phyloP scores from a whole-genome alignment of 2,329 filamentous ascomycete species.

The Claviceps citrina region DNA sequence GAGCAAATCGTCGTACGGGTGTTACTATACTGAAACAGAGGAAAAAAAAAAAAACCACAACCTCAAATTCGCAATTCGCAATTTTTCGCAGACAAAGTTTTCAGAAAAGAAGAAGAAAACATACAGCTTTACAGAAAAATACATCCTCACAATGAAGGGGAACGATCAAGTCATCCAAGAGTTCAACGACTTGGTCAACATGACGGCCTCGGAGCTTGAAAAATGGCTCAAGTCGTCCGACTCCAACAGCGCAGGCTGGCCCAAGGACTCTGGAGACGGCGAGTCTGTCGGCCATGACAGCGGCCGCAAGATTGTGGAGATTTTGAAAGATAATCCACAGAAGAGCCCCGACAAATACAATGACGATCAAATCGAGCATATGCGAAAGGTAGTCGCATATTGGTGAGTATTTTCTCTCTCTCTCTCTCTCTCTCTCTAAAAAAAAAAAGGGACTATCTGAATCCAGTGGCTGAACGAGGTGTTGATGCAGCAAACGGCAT shows the following conservation, averaged over 20 bases:
- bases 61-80: no score
- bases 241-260: conserved; percentile 43
- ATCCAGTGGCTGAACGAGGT: no score
- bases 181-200: conserved; percentile 53
- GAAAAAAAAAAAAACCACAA: neutral
- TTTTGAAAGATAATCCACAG: conserved; percentile 44
- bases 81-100: neutral
- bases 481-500: conserved; percentile 39
- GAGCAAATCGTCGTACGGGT: neutral
- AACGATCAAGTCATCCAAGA: conserved; percentile 29
- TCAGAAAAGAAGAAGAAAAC: no score
- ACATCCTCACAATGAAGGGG: conserved; percentile 9
- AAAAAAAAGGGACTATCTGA: no score
- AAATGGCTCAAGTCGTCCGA: conserved; percentile 45
- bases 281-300: conserved; percentile 50
- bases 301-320: conserved; percentile 47
- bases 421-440: neutral
- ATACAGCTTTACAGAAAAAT: no score
- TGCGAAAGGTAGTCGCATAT: conserved; percentile 48
- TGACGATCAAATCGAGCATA: conserved; percentile 39
- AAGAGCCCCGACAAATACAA: conserved; percentile 42
- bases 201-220: conserved; percentile 44
- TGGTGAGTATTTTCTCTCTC: conserved; percentile 21
- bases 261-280: conserved; percentile 38
- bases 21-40: neutral